These are phyloP conservation scores for Volvox reticuliferus DNA, from an alignment of 139 green algal species.

Conservation along the genomic window DNA sequence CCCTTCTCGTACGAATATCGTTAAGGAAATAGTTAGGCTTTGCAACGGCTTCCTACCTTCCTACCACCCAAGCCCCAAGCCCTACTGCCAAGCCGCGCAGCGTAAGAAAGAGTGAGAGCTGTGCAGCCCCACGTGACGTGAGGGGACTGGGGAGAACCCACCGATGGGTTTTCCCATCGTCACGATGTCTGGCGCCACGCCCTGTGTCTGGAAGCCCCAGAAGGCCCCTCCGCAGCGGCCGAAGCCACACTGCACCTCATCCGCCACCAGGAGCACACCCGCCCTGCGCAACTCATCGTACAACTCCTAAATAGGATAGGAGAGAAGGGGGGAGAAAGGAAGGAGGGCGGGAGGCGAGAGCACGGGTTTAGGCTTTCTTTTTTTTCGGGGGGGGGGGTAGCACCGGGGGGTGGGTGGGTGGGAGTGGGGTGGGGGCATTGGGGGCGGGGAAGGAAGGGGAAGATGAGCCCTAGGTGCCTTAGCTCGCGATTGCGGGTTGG, in stretches of 20 bases:
- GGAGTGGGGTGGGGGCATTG: not conserved
- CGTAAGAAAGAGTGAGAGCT: too few relatives aligned
- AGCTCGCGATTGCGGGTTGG: too few relatives aligned
- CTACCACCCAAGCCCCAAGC: too few relatives aligned
- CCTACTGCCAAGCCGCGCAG: too few relatives aligned
- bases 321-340: not conserved
- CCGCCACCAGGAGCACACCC: slow-evolving; percentile 75
- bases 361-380: too few relatives aligned
- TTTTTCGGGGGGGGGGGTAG: too few relatives aligned
- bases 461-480: not conserved
- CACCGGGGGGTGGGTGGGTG: not conserved
- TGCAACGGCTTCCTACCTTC: too few relatives aligned
- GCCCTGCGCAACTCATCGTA: slow-evolving; percentile 69
- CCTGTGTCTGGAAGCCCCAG: slow-evolving; percentile 78
- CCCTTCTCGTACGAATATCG: too few relatives aligned
- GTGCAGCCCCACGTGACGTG: too few relatives aligned
- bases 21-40: too few relatives aligned
- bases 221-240: slow-evolving; percentile 71
- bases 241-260: slow-evolving; percentile 87
- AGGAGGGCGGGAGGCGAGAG: too few relatives aligned
- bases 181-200: slow-evolving; percentile 81
- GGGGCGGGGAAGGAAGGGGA: not conserved
- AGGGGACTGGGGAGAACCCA: slow-evolving; percentile 14
- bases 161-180: slow-evolving; percentile 83
- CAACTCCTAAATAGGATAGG: slow-evolving; percentile 41